These are phyloP conservation scores for Lotmaria passim DNA, from an alignment of 208 protist genomes.

Conservation along the genomic window DNA sequence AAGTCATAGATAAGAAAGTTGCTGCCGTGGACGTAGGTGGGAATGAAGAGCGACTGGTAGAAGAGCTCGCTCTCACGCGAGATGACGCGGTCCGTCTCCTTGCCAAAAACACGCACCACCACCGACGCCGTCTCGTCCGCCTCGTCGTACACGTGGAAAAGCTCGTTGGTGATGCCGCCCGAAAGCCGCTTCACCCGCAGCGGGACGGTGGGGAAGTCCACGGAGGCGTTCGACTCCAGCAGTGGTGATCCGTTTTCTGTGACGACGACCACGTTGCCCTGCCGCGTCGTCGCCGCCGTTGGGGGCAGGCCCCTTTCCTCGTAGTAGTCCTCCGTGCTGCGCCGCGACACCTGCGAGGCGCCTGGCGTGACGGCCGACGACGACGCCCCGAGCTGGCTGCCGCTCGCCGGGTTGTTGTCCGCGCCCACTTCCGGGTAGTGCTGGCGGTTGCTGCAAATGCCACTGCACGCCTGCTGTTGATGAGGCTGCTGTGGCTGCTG, in stretches of 20 bases:
- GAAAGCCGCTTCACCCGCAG: conserved; percentile 72
- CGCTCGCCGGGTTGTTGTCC: conserved; percentile 29
- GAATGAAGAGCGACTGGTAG: conserved; percentile 88
- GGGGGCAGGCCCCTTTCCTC: conserved; percentile 24
- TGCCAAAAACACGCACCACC: conserved; percentile 88
- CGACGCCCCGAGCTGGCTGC: background rate
- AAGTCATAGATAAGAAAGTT: conserved; percentile 91
- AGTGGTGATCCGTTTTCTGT: conserved; percentile 39
- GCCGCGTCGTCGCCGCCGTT: conserved; percentile 41
- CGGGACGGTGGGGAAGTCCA: conserved; percentile 21
- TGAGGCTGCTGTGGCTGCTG: conserved; percentile 24
- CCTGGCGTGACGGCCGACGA: background rate
- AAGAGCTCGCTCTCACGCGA: conserved; percentile 90
- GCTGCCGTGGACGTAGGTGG: conserved; percentile 70
- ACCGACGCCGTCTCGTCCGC: conserved; percentile 54
- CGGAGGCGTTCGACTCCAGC: conserved; percentile 17
- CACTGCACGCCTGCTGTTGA: background rate
- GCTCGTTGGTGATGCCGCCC: conserved; percentile 90
- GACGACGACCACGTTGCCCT: conserved; percentile 45
- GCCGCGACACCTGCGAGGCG: conserved; percentile 15
- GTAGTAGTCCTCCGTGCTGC: conserved; percentile 28
- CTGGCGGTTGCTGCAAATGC: conserved; percentile 19
- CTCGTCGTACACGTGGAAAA: conserved; percentile 83
- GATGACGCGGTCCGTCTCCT: conserved; percentile 90
- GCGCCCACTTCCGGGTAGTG: conserved; percentile 34